Evolutionary conservation across 345 rosid species (phyloP).

Genomic region (Populus deltoides): DNA sequence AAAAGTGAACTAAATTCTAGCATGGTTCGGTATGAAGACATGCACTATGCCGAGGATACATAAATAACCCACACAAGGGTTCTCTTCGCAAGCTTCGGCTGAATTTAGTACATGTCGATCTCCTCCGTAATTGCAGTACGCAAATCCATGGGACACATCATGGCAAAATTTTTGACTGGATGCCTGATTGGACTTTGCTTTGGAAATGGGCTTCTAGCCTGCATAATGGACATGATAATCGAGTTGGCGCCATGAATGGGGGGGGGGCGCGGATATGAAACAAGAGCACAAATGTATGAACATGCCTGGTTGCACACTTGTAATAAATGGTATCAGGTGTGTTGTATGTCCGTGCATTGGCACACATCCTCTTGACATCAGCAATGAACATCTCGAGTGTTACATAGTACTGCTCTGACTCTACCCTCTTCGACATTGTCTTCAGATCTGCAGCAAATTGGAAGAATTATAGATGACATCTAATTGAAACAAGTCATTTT

Average conservation of each 20-base stretch:
- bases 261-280: not conserved
- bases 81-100: not conserved
- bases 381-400: constrained; percentile 95
- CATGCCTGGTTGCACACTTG: constrained; percentile 82
- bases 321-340: constrained; percentile 89
- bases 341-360: constrained; percentile 84
- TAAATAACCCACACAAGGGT: not conserved
- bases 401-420: constrained; percentile 88
- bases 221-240: constrained; percentile 16
- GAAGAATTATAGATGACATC: not conserved
- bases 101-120: not conserved
- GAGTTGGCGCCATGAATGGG: not conserved
- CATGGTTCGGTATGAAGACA: not conserved
- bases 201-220: constrained; percentile 82
- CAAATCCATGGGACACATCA: constrained; percentile 8
- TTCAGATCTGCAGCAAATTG: constrained; percentile 61
- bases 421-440: constrained; percentile 88
- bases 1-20: not conserved
- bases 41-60: not conserved
- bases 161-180: constrained; percentile 65
- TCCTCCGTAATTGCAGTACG: not conserved
- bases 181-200: constrained; percentile 85
- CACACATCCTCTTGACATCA: constrained; percentile 92
- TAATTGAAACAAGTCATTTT: not conserved
- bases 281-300: not conserved